Conservation (phyloP, 805 yeast genomes). For the Candida awuae region DNA sequence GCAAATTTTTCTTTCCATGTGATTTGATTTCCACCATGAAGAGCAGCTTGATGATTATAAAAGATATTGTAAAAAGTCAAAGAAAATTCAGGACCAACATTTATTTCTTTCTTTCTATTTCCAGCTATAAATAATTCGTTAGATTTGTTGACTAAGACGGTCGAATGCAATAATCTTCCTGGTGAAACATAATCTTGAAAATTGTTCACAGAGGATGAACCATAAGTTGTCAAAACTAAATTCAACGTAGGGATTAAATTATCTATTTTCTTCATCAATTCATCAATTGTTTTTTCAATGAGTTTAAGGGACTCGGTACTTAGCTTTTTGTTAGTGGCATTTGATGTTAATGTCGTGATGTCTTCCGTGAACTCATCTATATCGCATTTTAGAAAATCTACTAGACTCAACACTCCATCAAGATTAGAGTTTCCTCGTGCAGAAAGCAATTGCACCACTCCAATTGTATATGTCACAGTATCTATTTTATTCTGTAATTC, state of each 20-base stretch:
- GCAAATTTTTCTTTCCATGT: constrained; percentile 72
- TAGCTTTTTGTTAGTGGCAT: constrained; percentile 17
- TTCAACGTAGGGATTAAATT: constrained; percentile 62
- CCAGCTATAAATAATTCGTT: constrained; percentile 23
- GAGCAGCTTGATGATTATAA: constrained; percentile 40
- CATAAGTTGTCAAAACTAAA: constrained; percentile 59
- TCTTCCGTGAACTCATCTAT: constrained; percentile 49
- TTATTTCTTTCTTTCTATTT: constrained; percentile 13
- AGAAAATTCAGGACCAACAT: constrained; percentile 55
- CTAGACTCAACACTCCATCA: constrained; percentile 45
- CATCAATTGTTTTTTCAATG: constrained; percentile 44
- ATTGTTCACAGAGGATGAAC: constrained; percentile 47
- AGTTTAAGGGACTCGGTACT: constrained; percentile 29
- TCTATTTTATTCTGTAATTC: constrained; percentile 50
- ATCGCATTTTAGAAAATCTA: constrained; percentile 47
- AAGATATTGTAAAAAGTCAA: constrained; percentile 56
- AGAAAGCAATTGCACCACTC: constrained; percentile 52
- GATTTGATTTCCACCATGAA: constrained; percentile 31
- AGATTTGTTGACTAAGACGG: constrained; percentile 36
- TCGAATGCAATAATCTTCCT: constrained; percentile 56
- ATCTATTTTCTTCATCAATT: constrained; percentile 46
- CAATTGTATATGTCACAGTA: constrained; percentile 59
- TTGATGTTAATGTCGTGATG: constrained; percentile 33
- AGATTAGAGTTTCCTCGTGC: constrained; percentile 55
- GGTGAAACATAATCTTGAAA: constrained; percentile 49